A percentile compares a stretch with the other conserved stretches of the same genome.
These are phyloP conservation scores for Penicillium sp. DNA, from an alignment of 2,329 filamentous ascomycete genomes.

Conservation along the genomic window DNA sequence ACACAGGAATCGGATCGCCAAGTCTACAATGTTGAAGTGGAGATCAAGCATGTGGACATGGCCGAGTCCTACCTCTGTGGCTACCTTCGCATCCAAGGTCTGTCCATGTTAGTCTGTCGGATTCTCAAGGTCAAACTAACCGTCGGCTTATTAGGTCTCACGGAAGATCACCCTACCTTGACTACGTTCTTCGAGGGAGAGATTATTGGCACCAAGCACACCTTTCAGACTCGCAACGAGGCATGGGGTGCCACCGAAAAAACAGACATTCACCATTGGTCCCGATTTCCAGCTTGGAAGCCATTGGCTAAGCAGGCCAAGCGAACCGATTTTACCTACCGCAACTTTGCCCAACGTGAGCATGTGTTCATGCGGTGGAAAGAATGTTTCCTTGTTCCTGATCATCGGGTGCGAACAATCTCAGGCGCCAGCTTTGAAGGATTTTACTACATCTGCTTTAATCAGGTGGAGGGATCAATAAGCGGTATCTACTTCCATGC, in stretches of 20 bases:
- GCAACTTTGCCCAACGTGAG: slow-evolving; percentile 70
- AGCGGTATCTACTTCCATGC: slow-evolving; percentile 97
- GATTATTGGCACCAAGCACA: slow-evolving; percentile 91
- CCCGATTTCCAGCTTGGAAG: slow-evolving; percentile 78
- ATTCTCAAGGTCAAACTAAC: slow-evolving; percentile 4
- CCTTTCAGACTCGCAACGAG: slow-evolving; percentile 83
- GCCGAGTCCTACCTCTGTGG: slow-evolving; percentile 90
- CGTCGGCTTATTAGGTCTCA: slow-evolving; percentile 59
- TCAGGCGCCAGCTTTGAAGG: slow-evolving; percentile 94
- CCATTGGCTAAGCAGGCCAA: slow-evolving; percentile 63
- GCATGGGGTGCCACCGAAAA: slow-evolving; percentile 90
- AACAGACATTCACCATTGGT: slow-evolving; percentile 89
- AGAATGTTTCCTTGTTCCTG: slow-evolving; percentile 92
- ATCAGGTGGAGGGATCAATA: slow-evolving; percentile 78
- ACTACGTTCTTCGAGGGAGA: slow-evolving; percentile 98
- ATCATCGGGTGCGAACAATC: slow-evolving; percentile 86
- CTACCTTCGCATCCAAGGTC: slow-evolving; percentile 91
- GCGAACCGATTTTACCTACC: slow-evolving; percentile 54
- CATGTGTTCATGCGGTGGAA: slow-evolving; percentile 99
- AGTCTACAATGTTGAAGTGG: slow-evolving; percentile 90
- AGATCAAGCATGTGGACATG: slow-evolving; percentile 95
- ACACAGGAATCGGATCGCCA: slow-evolving; percentile 91
- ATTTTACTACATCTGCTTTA: slow-evolving; percentile 99
- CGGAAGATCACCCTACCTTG: slow-evolving; percentile 91
- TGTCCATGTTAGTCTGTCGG: slow-evolving; percentile 11